These are phyloP conservation scores for Nitzschia inconspicua DNA, from an alignment of 108 stramenopile species.

Conservation along the genomic window DNA sequence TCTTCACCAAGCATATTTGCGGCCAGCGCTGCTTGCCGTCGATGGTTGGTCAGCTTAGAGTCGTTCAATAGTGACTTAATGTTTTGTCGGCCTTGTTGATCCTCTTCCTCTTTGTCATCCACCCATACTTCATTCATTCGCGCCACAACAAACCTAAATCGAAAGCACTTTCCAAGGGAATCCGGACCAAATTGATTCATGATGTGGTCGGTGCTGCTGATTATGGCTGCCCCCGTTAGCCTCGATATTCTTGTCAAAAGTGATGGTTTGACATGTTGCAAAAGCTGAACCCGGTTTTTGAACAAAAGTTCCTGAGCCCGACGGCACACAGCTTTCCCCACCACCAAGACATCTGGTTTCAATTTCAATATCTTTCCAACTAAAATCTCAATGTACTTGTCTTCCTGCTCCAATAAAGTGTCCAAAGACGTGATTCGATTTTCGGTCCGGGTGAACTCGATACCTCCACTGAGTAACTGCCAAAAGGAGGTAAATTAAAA, in stretches of 20 bases:
- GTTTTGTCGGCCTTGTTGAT: slow-evolving; percentile 30
- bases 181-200: slow-evolving; percentile 77
- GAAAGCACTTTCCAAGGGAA: slow-evolving; percentile 62
- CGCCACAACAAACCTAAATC: slow-evolving; percentile 89
- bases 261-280: slow-evolving; percentile 88
- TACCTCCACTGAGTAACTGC: slow-evolving; percentile 77
- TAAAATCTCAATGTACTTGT: slow-evolving; percentile 92
- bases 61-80: slow-evolving; percentile 44
- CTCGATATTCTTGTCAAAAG: slow-evolving; percentile 85
- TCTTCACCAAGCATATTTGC: slow-evolving; percentile 74
- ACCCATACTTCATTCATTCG: slow-evolving; percentile 81
- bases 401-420: slow-evolving; percentile 91
- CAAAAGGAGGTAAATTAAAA: neutral
- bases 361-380: slow-evolving; percentile 89
- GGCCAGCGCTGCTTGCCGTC: slow-evolving; percentile 73
- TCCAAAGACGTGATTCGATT: slow-evolving; percentile 85
- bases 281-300: slow-evolving; percentile 71
- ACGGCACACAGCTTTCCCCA: slow-evolving; percentile 80
- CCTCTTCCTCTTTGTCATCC: neutral
- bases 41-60: slow-evolving; percentile 47
- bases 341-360: slow-evolving; percentile 85
- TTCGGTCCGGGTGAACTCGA: slow-evolving; percentile 90
- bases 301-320: slow-evolving; percentile 88
- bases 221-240: slow-evolving; percentile 89
- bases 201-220: slow-evolving; percentile 88